These are phyloP conservation scores for Blastocladiella britannica DNA, from an alignment of 192 early-diverging fungal species.

Conservation along the genomic window DNA sequence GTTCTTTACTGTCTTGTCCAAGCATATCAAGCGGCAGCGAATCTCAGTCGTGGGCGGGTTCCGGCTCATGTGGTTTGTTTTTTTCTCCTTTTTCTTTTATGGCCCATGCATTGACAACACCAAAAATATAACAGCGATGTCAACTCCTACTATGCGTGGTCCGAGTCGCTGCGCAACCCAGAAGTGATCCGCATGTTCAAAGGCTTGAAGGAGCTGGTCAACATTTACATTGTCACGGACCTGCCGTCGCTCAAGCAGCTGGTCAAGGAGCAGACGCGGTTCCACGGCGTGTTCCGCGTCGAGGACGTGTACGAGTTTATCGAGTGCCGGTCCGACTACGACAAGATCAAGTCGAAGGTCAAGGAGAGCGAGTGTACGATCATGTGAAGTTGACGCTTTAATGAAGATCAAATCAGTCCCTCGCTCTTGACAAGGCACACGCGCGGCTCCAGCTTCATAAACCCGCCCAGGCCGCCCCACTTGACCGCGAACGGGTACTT, in stretches of 20 bases:
- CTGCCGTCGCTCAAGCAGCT: constrained; percentile 47
- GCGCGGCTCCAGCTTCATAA: neutral
- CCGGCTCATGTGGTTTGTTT: constrained; percentile 52
- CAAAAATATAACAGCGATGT: no score
- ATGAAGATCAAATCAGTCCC: no score
- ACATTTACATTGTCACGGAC: constrained; percentile 55
- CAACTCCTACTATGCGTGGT: constrained; percentile 60
- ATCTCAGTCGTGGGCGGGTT: constrained; percentile 70
- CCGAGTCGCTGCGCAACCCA: constrained; percentile 32
- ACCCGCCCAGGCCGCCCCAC: neutral
- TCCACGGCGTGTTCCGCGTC: constrained; percentile 42
- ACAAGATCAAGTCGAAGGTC: constrained; percentile 49
- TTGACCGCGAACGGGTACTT: no score
- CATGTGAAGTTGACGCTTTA: no score
- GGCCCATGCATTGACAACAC: neutral
- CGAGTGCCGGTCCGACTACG: constrained; percentile 51
- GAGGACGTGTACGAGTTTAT: constrained; percentile 75
- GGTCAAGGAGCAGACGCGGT: constrained; percentile 55
- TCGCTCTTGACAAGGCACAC: neutral
- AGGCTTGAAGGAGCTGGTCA: constrained; percentile 61
- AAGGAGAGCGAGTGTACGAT: constrained; percentile 18
- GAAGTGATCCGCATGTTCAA: constrained; percentile 46
- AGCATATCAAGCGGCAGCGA: constrained; percentile 60
- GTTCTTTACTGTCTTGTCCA: constrained; percentile 64
- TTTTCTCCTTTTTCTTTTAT: neutral